Evolutionary conservation across 2,329 filamentous ascomycete species (phyloP).

Genomic region (Penicillium hordei): DNA sequence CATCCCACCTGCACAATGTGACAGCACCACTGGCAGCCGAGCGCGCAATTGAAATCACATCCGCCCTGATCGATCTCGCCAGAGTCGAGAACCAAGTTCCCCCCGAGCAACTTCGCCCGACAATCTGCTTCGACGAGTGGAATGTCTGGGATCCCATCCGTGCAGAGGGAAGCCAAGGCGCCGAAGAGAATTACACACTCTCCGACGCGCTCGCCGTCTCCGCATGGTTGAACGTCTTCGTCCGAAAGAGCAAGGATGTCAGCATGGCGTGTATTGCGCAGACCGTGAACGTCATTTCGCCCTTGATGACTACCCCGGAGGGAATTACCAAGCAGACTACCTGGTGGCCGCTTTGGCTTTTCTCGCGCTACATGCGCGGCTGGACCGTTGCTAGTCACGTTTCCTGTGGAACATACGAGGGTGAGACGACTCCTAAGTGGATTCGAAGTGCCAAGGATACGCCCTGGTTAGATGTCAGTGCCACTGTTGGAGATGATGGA

Average conservation of each 20-base stretch:
- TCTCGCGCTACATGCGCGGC: constrained; percentile 71
- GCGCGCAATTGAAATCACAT: constrained; percentile 69
- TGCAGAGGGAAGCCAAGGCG: constrained; percentile 69
- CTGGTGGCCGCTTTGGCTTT: constrained; percentile 72
- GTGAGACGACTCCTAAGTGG: constrained; percentile 48
- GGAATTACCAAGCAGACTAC: constrained; percentile 70
- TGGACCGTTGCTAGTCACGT: constrained; percentile 67
- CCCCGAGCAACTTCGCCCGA: constrained; percentile 59
- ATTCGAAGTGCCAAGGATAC: constrained; percentile 57
- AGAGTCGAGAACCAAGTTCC: constrained; percentile 64
- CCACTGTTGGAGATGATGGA: constrained; percentile 53
- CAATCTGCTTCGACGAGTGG: constrained; percentile 83
- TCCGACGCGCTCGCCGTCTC: constrained; percentile 74
- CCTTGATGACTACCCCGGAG: constrained; percentile 67
- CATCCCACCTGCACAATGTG: constrained; percentile 55
- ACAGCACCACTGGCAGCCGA: constrained; percentile 69
- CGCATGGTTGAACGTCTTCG: constrained; percentile 73
- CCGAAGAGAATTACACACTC: constrained; percentile 72
- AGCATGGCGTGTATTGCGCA: constrained; percentile 80
- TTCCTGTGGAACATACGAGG: constrained; percentile 62
- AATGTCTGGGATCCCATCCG: constrained; percentile 77
- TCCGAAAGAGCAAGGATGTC: constrained; percentile 68
- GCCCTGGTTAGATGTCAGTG: constrained; percentile 56
- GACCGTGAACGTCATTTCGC: constrained; percentile 74
- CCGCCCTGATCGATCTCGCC: constrained; percentile 69